phyloP scores from a whole-genome alignment of 2,329 filamentous ascomycete species.

The Aspergillus proliferans region DNA sequence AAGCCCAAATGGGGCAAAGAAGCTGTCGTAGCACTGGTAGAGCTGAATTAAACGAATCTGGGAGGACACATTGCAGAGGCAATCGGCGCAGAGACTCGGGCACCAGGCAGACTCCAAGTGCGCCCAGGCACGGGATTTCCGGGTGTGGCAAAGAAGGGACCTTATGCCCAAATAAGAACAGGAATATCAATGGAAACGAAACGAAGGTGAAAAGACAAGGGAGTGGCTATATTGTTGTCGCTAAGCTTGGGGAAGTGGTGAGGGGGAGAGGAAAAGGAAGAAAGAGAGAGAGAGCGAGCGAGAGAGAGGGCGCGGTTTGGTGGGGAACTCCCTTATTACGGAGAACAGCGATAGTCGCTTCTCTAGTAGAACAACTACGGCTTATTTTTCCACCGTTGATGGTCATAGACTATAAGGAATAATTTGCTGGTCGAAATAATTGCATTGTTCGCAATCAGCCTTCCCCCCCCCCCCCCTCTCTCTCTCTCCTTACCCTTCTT shows the following conservation, averaged over 20 bases:
- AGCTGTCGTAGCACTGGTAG: conserved; percentile 4
- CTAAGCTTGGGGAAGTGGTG: not conserved
- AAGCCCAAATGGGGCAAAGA: conserved; percentile 8
- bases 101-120: conserved; percentile 5
- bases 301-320: not conserved
- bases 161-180: not conserved
- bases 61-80: conserved; percentile 15
- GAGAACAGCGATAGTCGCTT: no score
- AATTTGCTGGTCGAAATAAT: no score
- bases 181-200: no score
- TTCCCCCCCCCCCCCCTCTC: no score
- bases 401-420: no score
- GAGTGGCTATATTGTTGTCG: not conserved
- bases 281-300: not conserved
- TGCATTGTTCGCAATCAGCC: no score
- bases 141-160: not conserved
- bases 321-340: not conserved
- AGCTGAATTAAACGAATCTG: conserved; percentile 3
- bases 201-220: not conserved
- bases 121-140: conserved; percentile 4
- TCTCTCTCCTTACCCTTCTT: no score
- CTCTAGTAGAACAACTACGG: no score
- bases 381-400: not conserved
- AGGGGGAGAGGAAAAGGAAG: not conserved
- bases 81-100: not conserved